A percentile compares a stretch with the other conserved stretches of the same genome.
Evolutionary conservation across 1,139 yeast genomes (phyloP).

Genomic region (Yamadazyma trypodendri): DNA sequence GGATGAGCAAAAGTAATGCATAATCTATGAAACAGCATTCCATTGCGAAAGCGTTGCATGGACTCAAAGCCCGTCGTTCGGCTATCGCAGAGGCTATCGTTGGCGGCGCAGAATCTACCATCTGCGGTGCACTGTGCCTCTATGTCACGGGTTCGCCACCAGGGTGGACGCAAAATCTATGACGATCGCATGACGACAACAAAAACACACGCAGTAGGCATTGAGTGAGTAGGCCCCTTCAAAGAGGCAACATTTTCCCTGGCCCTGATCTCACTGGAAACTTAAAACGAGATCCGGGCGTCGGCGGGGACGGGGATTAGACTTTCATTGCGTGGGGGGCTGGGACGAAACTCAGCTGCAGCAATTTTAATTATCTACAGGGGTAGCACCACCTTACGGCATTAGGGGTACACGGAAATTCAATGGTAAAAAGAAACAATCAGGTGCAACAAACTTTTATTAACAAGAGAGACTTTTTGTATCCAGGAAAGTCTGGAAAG

Average conservation of each 20-base stretch:
- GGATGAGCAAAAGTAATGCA: no score
- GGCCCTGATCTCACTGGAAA: neutral
- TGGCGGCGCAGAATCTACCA: neutral
- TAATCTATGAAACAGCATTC: no score
- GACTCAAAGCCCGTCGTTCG: no score
- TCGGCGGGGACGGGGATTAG: no score
- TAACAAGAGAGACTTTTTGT: conserved; percentile 4
- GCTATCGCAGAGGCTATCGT: no score
- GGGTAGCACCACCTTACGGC: neutral
- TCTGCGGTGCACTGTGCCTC: no score
- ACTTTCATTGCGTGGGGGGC: no score
- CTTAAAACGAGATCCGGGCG: neutral
- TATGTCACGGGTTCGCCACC: no score
- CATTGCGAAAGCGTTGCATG: no score
- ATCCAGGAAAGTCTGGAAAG: neutral
- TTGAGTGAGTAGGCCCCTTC: conserved; percentile 1
- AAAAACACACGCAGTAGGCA: neutral
- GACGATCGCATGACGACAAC: neutral
- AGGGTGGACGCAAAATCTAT: no score
- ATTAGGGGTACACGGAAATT: neutral
- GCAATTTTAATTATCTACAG: neutral
- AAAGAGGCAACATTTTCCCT: neutral
- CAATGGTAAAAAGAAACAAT: neutral
- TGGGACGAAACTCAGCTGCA: neutral
- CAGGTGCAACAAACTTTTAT: conserved; percentile 1